These are phyloP conservation scores for Neospermospora avenae DNA, from an alignment of 2,329 filamentous ascomycete species.

Conservation along the genomic window DNA sequence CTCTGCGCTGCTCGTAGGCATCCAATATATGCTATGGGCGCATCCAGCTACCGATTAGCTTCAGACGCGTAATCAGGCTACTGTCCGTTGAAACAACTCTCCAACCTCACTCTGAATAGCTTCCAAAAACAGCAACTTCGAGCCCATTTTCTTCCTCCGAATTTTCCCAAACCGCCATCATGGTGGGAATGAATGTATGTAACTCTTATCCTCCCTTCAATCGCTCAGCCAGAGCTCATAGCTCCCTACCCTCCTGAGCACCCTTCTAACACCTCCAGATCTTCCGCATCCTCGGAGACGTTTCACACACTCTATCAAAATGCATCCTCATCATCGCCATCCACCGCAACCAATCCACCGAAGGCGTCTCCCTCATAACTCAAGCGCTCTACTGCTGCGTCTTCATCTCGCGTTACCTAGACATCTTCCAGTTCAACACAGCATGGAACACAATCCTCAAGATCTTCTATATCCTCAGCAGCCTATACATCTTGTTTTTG, in stretches of 20 bases:
- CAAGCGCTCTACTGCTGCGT: slow-evolving; percentile 84
- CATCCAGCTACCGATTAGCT: neutral
- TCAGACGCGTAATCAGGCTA: slow-evolving; percentile 22
- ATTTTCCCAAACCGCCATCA: slow-evolving; percentile 9
- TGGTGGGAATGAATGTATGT: slow-evolving; percentile 29
- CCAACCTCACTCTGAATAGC: neutral
- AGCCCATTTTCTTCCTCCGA: neutral
- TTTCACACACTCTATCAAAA: slow-evolving; percentile 83
- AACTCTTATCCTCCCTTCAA: neutral
- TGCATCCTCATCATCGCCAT: slow-evolving; percentile 88
- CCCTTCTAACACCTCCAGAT: slow-evolving; percentile 30
- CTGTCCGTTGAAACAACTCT: slow-evolving; percentile 6
- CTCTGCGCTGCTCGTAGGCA: neutral
- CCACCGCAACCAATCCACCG: slow-evolving; percentile 80
- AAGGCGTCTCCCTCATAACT: slow-evolving; percentile 89
- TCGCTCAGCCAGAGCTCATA: neutral
- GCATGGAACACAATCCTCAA: slow-evolving; percentile 81
- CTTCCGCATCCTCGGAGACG: slow-evolving; percentile 77
- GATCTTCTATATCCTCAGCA: slow-evolving; percentile 81
- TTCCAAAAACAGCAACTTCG: neutral
- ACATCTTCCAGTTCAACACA: slow-evolving; percentile 60
- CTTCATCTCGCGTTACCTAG: slow-evolving; percentile 82
- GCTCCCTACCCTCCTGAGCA: neutral
- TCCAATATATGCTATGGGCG: slow-evolving; percentile 4
- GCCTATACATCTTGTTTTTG: slow-evolving; percentile 79